Base-by-base conservation (phyloP, 1,284 basidiomycete species). In the Microbotryum scabiosae region DNA sequence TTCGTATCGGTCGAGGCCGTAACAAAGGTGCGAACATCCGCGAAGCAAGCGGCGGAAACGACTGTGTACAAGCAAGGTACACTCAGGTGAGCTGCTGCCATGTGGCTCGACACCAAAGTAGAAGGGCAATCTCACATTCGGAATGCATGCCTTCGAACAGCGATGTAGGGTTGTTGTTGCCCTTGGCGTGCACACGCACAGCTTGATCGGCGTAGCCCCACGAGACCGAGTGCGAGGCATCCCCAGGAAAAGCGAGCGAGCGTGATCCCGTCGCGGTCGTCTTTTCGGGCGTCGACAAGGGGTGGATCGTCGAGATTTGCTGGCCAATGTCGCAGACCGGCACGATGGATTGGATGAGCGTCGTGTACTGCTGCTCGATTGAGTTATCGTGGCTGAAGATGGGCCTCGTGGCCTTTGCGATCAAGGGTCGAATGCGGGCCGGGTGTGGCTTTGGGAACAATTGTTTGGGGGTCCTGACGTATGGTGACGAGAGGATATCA, bases 361-460 rank as follows among this genome's bases (percentile, higher is more conserved):
- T 60, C 14, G 46, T 23, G 21, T 51, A 51, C 10, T 53, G 63
- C 4, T 32, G 49, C 49, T 63, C 61, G 36, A 61, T 48, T 26
- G 59, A 44, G 1, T 57, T 43, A 20, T 63, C 62, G 49, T 55
- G 62, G 2, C 57, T 51, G 41, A 66, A 63, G 4, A 68, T 52
- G 9, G 59, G 49, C 28, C 59, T 59, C 20, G 65, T 68, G n/a
- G 61, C 51, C 23, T 57, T 52, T 1, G 61, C 43, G 10, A 52
- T n/a, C 28, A 63, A 51, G 16, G 49, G 56, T 5, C 85, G 80
- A 66, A 84, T 82, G 20, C 90, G 82, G 48, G 80, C 76, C 0
- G 90, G 90, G 78, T 97, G 93, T 4, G 89, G 83, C 1, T 78
- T 72, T n/a, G 78, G 79, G 76, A 97, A 97, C n/a, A 97, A 81